A percentile compares a stretch with the other conserved stretches of the same genome.
These are phyloP conservation scores for Huiozyma sinensis DNA, from an alignment of 805 yeast species.

Conservation along the genomic window DNA sequence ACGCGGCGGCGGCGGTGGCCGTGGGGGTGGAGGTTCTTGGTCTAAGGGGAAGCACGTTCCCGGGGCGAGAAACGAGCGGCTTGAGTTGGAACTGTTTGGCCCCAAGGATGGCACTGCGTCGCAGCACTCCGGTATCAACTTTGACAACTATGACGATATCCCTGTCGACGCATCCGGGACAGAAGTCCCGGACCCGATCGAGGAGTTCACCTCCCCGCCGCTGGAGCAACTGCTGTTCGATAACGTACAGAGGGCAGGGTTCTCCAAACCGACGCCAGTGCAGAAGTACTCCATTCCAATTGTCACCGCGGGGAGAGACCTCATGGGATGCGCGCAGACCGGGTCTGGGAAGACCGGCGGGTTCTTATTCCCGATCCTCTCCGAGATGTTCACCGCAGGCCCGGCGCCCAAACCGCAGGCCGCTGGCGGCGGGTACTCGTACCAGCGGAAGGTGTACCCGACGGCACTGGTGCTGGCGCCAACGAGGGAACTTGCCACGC, in stretches of 20 bases:
- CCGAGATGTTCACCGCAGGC: conserved; percentile 78
- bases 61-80: conserved; percentile 52
- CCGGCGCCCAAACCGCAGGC: conserved; percentile 48
- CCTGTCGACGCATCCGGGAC: conserved; percentile 97
- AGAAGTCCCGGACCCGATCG: conserved; percentile 83
- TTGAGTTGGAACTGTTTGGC: conserved; percentile 79
- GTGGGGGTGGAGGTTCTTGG: conserved; percentile 48
- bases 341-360: conserved; percentile 99
- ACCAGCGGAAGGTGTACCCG: conserved; percentile 75
- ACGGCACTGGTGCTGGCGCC: conserved; percentile 93
- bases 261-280: conserved; percentile 90
- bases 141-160: conserved; percentile 93
- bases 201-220: conserved; percentile 80
- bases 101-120: conserved; percentile 41
- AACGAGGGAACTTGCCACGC: conserved; percentile 95
- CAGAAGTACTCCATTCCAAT: conserved; percentile 89
- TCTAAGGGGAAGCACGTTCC: conserved; percentile 81
- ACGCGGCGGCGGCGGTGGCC: conserved; percentile 1
- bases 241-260: conserved; percentile 77
- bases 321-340: conserved; percentile 95
- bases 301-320: conserved; percentile 75
- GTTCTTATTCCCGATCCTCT: conserved; percentile 89
- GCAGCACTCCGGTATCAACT: conserved; percentile 92
- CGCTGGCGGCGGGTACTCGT: conserved; percentile 17
- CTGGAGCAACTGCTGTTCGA: conserved; percentile 75